Percentiles rank a stretch among this genome's conserved stretches.
phyloP scores from a whole-genome alignment of 148 eudicot species.

The Fagopyrum tataricum region DNA sequence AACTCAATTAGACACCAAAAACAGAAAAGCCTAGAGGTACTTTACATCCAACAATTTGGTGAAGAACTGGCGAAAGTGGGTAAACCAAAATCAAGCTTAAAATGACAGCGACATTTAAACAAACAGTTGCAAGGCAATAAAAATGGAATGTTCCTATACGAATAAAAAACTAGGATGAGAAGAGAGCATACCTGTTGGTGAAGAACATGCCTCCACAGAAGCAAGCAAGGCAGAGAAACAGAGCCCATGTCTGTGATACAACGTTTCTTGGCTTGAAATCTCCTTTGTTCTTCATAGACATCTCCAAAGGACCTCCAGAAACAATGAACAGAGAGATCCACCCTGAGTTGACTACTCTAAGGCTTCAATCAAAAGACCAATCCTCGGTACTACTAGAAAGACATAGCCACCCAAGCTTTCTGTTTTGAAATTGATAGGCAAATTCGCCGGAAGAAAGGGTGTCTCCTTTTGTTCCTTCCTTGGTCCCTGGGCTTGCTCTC shows the following conservation, averaged over 20 bases:
- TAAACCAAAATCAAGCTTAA: neutral
- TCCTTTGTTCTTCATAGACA: slow-evolving; percentile 22
- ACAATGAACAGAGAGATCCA: too few species aligned
- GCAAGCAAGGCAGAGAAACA: slow-evolving; percentile 31
- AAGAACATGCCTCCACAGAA: slow-evolving; percentile 39
- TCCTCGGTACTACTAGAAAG: too few species aligned
- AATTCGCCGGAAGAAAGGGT: neutral
- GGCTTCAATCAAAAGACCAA: too few species aligned
- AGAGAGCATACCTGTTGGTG: slow-evolving; percentile 26
- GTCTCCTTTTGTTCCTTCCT: neutral
- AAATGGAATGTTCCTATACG: neutral
- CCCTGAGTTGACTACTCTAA: too few species aligned
- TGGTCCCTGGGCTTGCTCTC: neutral
- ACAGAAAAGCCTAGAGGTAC: neutral
- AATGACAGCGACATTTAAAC: slow-evolving; percentile 8
- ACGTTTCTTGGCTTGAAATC: slow-evolving; percentile 22
- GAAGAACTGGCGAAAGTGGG: slow-evolving; percentile 7
- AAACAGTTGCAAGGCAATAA: neutral
- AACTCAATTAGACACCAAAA: neutral
- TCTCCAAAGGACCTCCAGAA: slow-evolving; percentile 1
- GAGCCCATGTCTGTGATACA: slow-evolving; percentile 31
- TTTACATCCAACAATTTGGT: slow-evolving; percentile 2
- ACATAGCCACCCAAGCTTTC: too few species aligned
- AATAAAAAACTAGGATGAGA: neutral
- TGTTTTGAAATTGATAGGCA: too few species aligned